These are phyloP conservation scores for Kregervanrija fluxuum DNA, from an alignment of 805 yeast genomes.

Conservation along the genomic window DNA sequence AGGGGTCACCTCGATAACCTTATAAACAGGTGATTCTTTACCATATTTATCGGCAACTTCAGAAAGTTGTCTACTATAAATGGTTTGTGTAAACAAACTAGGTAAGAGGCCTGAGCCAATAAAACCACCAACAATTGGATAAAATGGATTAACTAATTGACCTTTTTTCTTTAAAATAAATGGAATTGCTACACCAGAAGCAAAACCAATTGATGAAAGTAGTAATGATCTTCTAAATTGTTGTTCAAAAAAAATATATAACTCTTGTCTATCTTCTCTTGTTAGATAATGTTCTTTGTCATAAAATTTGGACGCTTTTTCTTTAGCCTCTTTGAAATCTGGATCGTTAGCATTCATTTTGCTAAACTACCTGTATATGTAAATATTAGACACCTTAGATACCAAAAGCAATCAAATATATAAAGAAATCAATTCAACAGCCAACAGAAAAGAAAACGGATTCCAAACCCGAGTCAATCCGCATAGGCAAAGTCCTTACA, in stretches of 20 bases:
- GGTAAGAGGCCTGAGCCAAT: slow-evolving; percentile 29
- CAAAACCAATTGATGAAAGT: slow-evolving; percentile 36
- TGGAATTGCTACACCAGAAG: slow-evolving; percentile 37
- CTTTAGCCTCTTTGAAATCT: slow-evolving; percentile 29
- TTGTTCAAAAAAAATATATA: slow-evolving; percentile 32
- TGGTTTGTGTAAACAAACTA: slow-evolving; percentile 23
- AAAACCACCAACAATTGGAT: slow-evolving; percentile 36
- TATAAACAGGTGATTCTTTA: slow-evolving; percentile 15
- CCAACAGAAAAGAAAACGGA: too few relatives aligned
- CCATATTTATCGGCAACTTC: slow-evolving; percentile 22
- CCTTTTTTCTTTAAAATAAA: slow-evolving; percentile 31
- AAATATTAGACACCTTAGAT: too few relatives aligned
- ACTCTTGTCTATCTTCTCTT: slow-evolving; percentile 33
- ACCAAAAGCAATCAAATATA: too few relatives aligned
- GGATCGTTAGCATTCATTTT: slow-evolving; percentile 6
- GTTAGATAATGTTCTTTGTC: slow-evolving; percentile 40
- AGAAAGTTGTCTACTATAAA: slow-evolving; percentile 28
- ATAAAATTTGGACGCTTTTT: slow-evolving; percentile 40
- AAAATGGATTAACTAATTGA: slow-evolving; percentile 31
- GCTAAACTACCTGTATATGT: background rate
- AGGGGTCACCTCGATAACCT: slow-evolving; percentile 20
- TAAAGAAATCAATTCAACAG: too few relatives aligned
- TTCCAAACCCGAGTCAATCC: too few relatives aligned
- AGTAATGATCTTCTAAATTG: slow-evolving; percentile 29
- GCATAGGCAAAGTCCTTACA: too few relatives aligned